These are phyloP conservation scores for Emergomyces orientalis DNA, from an alignment of 2,329 filamentous ascomycete species.

Conservation along the genomic window DNA sequence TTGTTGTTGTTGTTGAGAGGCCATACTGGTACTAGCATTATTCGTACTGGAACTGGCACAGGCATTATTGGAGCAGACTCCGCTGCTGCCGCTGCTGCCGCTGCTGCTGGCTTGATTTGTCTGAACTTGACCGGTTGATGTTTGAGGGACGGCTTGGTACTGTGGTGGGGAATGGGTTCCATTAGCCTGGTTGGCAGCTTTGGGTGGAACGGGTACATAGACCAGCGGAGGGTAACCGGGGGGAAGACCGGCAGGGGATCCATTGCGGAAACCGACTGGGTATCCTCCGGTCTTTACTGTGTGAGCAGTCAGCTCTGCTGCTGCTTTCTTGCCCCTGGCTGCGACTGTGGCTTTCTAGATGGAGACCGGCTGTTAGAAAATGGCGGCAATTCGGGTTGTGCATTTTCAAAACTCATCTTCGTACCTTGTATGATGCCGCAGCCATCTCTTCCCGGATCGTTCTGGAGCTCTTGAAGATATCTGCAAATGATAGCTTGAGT, in stretches of 20 bases:
- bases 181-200: slow-evolving; percentile 6
- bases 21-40: background rate
- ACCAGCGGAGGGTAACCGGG: background rate
- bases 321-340: slow-evolving; percentile 1
- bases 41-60: background rate
- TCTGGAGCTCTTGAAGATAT: slow-evolving; percentile 19
- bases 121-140: background rate
- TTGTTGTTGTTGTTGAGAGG: background rate
- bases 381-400: background rate
- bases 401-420: background rate
- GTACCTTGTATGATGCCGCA: slow-evolving; percentile 15
- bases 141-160: background rate
- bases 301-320: background rate
- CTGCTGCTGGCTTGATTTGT: background rate
- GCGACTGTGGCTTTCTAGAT: background rate
- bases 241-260: background rate
- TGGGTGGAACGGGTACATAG: slow-evolving; percentile 6
- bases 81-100: background rate
- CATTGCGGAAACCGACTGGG: background rate
- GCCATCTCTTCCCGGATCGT: slow-evolving; percentile 16
- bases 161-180: background rate
- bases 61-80: background rate
- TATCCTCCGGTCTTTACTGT: background rate
- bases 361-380: background rate
- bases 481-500: slow-evolving; percentile 16